Evolutionary conservation across 2,329 filamentous ascomycete genomes (phyloP), one percentile per base, ranked within the genome.

Genomic region (Alternaria sp.): DNA sequence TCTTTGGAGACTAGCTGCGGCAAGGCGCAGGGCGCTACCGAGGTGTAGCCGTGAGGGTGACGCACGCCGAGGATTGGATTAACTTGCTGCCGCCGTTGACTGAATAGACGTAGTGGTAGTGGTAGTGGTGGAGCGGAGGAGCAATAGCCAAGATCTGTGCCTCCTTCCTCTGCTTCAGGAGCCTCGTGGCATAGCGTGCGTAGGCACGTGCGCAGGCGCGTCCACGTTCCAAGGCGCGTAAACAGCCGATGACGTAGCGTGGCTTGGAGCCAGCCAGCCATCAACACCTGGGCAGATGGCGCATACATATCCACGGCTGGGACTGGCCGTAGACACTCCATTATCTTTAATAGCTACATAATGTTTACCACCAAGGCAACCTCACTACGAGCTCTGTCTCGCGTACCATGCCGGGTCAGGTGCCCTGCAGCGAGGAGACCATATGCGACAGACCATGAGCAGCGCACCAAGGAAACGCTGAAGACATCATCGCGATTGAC

Each of bases 371-470:
- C 53, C 33, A 66, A 58, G 43, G 28, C 61, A 49, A 53, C 58
- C n/a, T 18, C 63, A 46, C 41, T 58, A 23, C 65, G 63, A 58
- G 66, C 58, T 60, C 53, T 66, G 8, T 53, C 60, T 28, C 61
- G 60, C n/a, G 61, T 58, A 28, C 41, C 54, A 33, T 54, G 53
- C 45, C 58, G 58, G 59, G 30, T 54, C 53, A 54, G 26, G 56
- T 57, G 53, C 54, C 55, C 47, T 58, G 23, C 67, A 60, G 53
- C 63, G 45, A 63, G 54, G 54, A 68, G 69, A 57, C 53, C 23
- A 21, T 71, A 70, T 66, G 67, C 65, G 54, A 71, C 69, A 14
- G 54, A 69, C 23, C 51, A 71, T 60, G 67, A 71, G n/a, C 53
- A 71, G 62, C 67, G 65, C 37, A 71, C 69, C 2, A 55, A 70